Conservation (phyloP, 1,139 yeast species). For the Suhomyces coccinellae region DNA sequence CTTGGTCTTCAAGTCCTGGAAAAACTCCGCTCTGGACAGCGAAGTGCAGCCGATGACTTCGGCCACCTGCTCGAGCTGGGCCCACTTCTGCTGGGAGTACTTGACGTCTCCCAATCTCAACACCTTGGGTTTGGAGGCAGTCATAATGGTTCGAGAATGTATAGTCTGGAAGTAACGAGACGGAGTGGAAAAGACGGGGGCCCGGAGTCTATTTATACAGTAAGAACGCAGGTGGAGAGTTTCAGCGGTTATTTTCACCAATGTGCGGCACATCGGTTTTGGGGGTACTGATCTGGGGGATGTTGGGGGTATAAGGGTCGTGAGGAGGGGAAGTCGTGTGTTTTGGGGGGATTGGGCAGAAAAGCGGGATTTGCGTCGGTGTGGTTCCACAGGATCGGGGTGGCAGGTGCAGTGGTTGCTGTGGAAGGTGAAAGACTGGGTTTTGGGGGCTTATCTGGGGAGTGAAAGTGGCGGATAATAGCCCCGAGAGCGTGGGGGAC, state of each 20-base stretch:
- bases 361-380: not conserved
- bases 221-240: not conserved
- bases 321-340: too few species aligned
- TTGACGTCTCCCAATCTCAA: constrained; percentile 57
- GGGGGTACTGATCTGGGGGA: not conserved
- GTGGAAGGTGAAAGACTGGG: too few species aligned
- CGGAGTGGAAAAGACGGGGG: too few species aligned
- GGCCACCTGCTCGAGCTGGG: constrained; percentile 44
- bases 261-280: not conserved
- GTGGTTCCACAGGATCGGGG: too few species aligned
- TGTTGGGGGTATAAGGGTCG: not conserved
- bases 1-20: constrained; percentile 49
- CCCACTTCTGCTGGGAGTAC: constrained; percentile 61
- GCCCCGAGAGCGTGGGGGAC: too few species aligned
- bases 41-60: constrained; percentile 53
- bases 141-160: not conserved
- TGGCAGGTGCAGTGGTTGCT: too few species aligned
- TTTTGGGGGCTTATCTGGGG: too few species aligned
- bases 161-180: not conserved
- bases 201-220: not conserved
- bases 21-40: constrained; percentile 48
- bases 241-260: not conserved
- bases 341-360: not conserved
- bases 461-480: too few species aligned
- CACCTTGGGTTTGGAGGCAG: constrained; percentile 47